Evolutionary conservation across 306 rosid species (phyloP).

Genomic region (Gynostemma pentaphyllum): DNA sequence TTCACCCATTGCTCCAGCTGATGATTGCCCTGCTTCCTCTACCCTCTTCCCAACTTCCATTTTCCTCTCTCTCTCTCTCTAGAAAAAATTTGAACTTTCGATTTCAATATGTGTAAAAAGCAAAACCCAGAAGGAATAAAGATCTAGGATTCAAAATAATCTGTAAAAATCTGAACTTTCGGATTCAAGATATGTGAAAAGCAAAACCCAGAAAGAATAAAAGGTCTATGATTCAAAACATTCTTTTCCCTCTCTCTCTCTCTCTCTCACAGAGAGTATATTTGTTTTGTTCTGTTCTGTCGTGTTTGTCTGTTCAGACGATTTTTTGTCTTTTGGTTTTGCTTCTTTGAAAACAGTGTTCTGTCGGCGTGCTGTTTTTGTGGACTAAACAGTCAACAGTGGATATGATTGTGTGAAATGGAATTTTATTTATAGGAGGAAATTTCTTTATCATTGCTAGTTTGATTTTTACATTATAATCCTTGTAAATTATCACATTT

Average conservation of each 20-base stretch:
- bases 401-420: neutral
- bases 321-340: neutral
- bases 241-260: neutral
- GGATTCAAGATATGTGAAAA: neutral
- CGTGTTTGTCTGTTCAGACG: neutral
- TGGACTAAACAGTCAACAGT: neutral
- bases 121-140: neutral
- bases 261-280: neutral
- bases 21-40: conserved; percentile 60
- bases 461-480: neutral
- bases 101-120: neutral
- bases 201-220: conserved; percentile 1
- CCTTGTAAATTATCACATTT: neutral
- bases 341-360: conserved; percentile 8
- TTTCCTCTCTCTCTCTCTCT: neutral
- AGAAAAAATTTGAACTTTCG: neutral
- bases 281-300: neutral
- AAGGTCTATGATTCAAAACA: neutral
- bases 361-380: conserved; percentile 10
- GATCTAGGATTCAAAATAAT: neutral
- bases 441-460: neutral
- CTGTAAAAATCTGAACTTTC: neutral
- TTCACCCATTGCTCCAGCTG: conserved; percentile 26
- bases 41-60: conserved; percentile 58
- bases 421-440: neutral